Evolutionary conservation across 139 green algal genomes (phyloP), one percentile per base, ranked within the genome.

Genomic region (Ettlia oleoabundans): DNA sequence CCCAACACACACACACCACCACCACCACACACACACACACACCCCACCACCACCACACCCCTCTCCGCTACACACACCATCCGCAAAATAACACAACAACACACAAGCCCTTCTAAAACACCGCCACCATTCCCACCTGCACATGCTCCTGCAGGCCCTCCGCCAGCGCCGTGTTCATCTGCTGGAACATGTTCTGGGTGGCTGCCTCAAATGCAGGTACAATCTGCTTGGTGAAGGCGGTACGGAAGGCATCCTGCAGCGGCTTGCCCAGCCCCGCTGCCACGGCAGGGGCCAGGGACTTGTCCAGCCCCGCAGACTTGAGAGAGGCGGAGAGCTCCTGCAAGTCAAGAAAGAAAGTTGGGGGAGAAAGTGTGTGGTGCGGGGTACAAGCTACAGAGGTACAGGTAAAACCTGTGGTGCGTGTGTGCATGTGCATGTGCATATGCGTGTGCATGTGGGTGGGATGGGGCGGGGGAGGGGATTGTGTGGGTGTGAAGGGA

Each of bases 171-270:
- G 76, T 76, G 67, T 98, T 86, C 42, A 98, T 80, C 86, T 96
- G 92, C 22, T 86, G 80, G 37, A 95, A 89, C 88, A 95, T 90
- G 40, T 66, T 70, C 47, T 83, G 77, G 37, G 75, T 87, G 13
- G 94, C 92, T 4, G 68, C 74, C 86, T 98, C 94, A 79, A 98
- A 91, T 2, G 90, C 80, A 0, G 94, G 94, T 40, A 98, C 70
- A 38, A 96, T 75, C 65, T 82, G 81, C 33, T 81, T 84, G 58
- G 84, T 21, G 70, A 97, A 93, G 6, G 74, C 71, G 7, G 71
- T 8, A 3, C 79, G 74, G 81, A 96, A 88, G 62, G 85, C 81
- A 5, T 92, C 92, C 51, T 90, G 85, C 72, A 96, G 86, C 32
- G 84, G 84, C 63, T 81, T 71, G 2, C 70, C 76, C 70, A 96